Conservation (phyloP, 441 rosid species). For the Euphorbia schlechtendalii region DNA sequence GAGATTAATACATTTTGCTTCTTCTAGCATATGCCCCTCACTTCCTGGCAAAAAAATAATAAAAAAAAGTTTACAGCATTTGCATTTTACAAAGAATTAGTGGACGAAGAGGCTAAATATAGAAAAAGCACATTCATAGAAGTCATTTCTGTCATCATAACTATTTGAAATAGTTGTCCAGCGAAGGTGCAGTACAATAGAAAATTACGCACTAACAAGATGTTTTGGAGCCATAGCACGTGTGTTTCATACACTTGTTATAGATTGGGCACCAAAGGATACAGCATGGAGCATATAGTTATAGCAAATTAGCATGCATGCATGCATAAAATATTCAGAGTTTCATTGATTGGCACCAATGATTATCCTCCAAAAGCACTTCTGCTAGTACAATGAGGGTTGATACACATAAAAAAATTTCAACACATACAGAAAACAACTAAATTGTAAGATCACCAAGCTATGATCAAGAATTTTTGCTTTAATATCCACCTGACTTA, state of each 20-base stretch:
- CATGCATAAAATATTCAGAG: too few relatives aligned
- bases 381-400: too few relatives aligned
- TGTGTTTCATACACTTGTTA: too few relatives aligned
- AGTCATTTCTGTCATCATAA: conserved; percentile 2
- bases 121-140: neutral
- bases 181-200: neutral
- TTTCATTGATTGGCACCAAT: too few relatives aligned
- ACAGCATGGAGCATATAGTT: too few relatives aligned
- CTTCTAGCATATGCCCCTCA: conserved; percentile 97
- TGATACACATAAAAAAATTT: neutral
- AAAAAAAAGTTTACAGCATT: conserved; percentile 13
- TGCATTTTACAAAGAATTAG: too few relatives aligned
- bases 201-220: neutral
- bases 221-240: neutral
- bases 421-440: neutral
- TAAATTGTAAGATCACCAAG: neutral
- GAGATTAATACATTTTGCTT: conserved; percentile 95
- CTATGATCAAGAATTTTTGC: neutral
- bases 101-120: neutral
- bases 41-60: conserved; percentile 64
- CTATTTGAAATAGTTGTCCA: neutral
- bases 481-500: conserved; percentile 67
- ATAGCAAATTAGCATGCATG: too few relatives aligned
- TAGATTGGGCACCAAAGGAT: too few relatives aligned
- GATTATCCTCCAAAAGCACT: too few relatives aligned